Base-by-base conservation (phyloP, 1,284 basidiomycete genomes). In the Gymnopus androsaceus region DNA sequence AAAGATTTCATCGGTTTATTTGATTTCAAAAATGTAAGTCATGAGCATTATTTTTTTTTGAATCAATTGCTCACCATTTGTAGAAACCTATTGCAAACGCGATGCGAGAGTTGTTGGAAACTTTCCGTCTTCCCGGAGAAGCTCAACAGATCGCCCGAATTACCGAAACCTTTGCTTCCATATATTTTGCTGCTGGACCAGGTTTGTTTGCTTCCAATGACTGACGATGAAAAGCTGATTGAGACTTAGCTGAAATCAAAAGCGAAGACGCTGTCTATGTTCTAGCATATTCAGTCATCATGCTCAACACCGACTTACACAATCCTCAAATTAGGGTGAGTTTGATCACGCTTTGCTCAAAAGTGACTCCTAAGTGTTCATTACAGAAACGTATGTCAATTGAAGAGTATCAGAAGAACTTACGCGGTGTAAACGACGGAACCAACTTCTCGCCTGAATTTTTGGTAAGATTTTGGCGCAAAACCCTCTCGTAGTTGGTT, bases 331-430 rank as follows among this genome's bases (percentile, higher is more conserved):
- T 96, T 61, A 77, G 90, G 68, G 92, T 92, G 70, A 66, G 78
- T 67, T 21, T 9, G 42, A 31, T 38, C 40, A 40, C 30, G 15
- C n/a, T 27, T 12, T 15, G 34, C 4, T 40, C 21, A 11, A 17
- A 17, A 4, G 33, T 38, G 23, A 47, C 15, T 8, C 25, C 33
- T 31, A 28, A 8, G 36, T 38, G 9, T 59, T n/a, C n/a, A n/a
- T n/a, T n/a, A n/a, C n/a, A 96, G 88, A 96, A 96, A 86, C 85
- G 94, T 6, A 99, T 99, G 97, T 83, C 92, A 0, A 83, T 97
- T 58, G 94, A 97, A 49, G 97, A 98, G 65, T 99, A 98, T 72
- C 85, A 83, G 67, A 85, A 85, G 62, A 99, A 99, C 71, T 75
- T 99, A 52, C 84, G 94, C 60, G 96, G 97, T 4, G 93, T 97